Evolutionary conservation across 1,284 basidiomycete genomes (phyloP).

Genomic region (Trichosporon asahii): DNA sequence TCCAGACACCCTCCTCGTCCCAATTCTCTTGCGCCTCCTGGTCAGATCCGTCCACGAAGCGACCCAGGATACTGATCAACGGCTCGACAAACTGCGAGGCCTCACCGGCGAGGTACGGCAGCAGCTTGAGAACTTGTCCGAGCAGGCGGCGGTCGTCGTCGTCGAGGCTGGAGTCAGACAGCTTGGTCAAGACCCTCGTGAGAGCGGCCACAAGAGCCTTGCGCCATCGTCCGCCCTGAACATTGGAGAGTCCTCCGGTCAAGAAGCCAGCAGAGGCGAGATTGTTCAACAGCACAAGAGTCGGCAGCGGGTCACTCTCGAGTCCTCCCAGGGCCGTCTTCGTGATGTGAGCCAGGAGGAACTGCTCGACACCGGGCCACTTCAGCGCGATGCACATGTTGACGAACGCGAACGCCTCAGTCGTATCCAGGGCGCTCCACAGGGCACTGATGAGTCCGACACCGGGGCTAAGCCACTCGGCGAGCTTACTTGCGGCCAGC

Average conservation of each 20-base stretch:
- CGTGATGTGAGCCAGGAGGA: conserved; percentile 39
- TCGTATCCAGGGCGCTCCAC: conserved; percentile 36
- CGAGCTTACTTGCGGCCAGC: conserved; percentile 47
- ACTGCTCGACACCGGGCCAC: conserved; percentile 52
- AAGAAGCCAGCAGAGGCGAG: conserved; percentile 45
- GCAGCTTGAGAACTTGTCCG: conserved; percentile 35
- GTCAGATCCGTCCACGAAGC: conserved; percentile 11
- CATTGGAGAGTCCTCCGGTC: conserved; percentile 44
- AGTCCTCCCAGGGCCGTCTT: conserved; percentile 36
- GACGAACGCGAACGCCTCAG: conserved; percentile 43
- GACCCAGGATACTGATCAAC: conserved; percentile 23
- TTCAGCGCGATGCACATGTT: conserved; percentile 43
- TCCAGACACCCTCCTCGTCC: conserved; percentile 34
- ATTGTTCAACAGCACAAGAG: conserved; percentile 46
- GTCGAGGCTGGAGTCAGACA: conserved; percentile 10
- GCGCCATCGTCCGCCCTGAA: conserved; percentile 51
- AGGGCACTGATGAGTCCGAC: conserved; percentile 46
- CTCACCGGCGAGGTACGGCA: conserved; percentile 35
- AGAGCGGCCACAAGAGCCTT: conserved; percentile 35
- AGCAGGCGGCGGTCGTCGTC: conserved; percentile 29
- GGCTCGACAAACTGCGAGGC: conserved; percentile 27
- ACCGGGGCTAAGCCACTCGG: conserved; percentile 51
- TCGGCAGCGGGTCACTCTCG: conserved; percentile 36
- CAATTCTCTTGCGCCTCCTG: conserved; percentile 22
- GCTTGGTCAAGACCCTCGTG: conserved; percentile 8